phyloP scores from a whole-genome alignment of 169 alveolate species.

The Plasmodium relictum region DNA sequence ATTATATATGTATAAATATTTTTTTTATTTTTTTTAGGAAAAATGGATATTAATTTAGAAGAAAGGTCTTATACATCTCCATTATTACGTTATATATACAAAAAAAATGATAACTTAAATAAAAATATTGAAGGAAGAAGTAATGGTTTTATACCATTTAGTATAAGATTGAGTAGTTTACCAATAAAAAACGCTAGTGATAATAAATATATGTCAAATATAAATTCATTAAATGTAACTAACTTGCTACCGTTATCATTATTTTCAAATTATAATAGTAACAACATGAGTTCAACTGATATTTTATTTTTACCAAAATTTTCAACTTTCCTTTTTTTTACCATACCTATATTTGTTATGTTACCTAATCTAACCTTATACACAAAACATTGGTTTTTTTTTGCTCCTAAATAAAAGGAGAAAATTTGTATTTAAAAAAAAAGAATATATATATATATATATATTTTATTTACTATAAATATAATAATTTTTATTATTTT shows the following conservation, averaged over 20 bases:
- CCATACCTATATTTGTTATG: conserved; percentile 75
- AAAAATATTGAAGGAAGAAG: conserved; percentile 21
- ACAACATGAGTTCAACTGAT: conserved; percentile 73
- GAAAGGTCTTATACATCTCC: conserved; percentile 75
- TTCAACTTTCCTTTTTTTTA: conserved; percentile 70
- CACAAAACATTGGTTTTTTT: conserved; percentile 75
- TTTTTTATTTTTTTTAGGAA: neutral
- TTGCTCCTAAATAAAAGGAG: conserved; percentile 47
- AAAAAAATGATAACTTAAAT: conserved; percentile 2
- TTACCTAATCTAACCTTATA: conserved; percentile 58
- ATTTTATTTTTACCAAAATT: conserved; percentile 67
- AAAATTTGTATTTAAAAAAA: neutral
- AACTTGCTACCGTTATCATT: conserved; percentile 63
- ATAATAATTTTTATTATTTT: neutral
- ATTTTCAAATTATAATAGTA: conserved; percentile 72
- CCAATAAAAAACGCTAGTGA: conserved; percentile 67
- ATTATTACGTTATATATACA: conserved; percentile 60
- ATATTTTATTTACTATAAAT: no score
- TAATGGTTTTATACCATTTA: conserved; percentile 39
- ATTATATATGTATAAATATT: neutral
- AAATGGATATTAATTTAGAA: conserved; percentile 64
- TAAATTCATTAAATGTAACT: conserved; percentile 59
- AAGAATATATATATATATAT: neutral
- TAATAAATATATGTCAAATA: conserved; percentile 66
- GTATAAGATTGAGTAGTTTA: conserved; percentile 53